These are phyloP conservation scores for Septoria linicola DNA, from an alignment of 2,329 filamentous ascomycete genomes.

Conservation along the genomic window DNA sequence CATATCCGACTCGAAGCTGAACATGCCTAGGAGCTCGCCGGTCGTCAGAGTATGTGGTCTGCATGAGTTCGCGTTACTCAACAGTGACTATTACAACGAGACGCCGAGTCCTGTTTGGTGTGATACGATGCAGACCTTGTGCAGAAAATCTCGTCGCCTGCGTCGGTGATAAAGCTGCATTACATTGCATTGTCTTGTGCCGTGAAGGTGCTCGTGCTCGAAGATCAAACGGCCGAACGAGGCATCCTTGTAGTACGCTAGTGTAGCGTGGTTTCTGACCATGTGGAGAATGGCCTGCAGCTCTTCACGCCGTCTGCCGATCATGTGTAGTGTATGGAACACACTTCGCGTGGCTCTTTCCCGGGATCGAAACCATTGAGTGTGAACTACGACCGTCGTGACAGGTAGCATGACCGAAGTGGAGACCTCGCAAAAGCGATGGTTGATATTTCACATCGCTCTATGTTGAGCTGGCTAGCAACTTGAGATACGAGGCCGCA, in stretches of 20 bases:
- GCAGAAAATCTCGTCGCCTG: no score
- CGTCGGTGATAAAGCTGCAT: background rate
- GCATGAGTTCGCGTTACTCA: no score
- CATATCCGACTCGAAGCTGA: constrained; percentile 44
- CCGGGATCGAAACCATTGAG: no score
- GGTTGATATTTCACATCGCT: background rate
- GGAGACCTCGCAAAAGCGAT: background rate
- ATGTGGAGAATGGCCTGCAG: background rate
- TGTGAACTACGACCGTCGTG: no score
- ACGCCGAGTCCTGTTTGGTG: no score
- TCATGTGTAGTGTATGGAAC: background rate
- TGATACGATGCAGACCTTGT: no score
- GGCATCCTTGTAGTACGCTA: background rate
- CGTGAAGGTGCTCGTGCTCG: background rate
- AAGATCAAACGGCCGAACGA: background rate
- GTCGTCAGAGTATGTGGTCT: background rate
- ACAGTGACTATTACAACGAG: no score
- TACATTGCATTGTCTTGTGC: background rate
- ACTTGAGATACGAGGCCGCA: background rate
- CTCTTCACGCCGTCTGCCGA: background rate
- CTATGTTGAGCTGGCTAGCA: background rate
- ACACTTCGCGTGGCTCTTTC: no score
- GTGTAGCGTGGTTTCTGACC: background rate
- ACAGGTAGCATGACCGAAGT: no score
- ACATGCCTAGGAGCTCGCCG: constrained; percentile 11